phyloP scores from a whole-genome alignment of 352 stramenopile genomes.

The Pythium apleroticum region DNA sequence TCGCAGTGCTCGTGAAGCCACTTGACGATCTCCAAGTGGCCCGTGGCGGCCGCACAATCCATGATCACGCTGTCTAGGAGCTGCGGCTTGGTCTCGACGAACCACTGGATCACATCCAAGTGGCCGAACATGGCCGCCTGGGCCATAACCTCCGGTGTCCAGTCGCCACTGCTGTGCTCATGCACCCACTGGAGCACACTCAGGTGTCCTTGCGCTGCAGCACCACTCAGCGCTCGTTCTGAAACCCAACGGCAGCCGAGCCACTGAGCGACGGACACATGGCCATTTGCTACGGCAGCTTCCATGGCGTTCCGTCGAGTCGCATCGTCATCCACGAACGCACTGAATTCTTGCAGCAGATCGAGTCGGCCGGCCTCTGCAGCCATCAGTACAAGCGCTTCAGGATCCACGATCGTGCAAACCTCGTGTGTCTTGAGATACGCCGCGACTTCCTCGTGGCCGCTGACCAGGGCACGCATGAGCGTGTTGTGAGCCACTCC shows the following conservation, averaged over 20 bases:
- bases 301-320: neutral
- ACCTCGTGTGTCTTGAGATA: constrained; percentile 23
- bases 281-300: constrained; percentile 9
- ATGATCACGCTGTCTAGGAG: constrained; percentile 27
- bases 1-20: constrained; percentile 30
- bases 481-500: constrained; percentile 13
- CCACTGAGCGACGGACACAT: constrained; percentile 21
- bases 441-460: constrained; percentile 20
- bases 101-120: constrained; percentile 28
- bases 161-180: constrained; percentile 18
- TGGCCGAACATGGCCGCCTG: constrained; percentile 26
- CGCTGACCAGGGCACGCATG: constrained; percentile 3
- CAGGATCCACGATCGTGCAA: constrained; percentile 4
- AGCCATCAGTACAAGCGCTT: constrained; percentile 10
- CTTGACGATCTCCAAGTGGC: constrained; percentile 24
- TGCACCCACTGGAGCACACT: constrained; percentile 28
- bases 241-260: neutral
- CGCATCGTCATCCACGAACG: neutral
- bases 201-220: constrained; percentile 27
- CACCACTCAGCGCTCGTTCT: constrained; percentile 1
- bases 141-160: constrained; percentile 24
- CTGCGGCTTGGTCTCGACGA: constrained; percentile 22
- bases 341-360: neutral
- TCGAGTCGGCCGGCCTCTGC: neutral
- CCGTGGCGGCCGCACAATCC: constrained; percentile 22